Evolutionary conservation across 371 early-diverging fungal species (phyloP), one percentile per base, ranked within the genome.

Genomic region (Catenaria anguillulae): DNA sequence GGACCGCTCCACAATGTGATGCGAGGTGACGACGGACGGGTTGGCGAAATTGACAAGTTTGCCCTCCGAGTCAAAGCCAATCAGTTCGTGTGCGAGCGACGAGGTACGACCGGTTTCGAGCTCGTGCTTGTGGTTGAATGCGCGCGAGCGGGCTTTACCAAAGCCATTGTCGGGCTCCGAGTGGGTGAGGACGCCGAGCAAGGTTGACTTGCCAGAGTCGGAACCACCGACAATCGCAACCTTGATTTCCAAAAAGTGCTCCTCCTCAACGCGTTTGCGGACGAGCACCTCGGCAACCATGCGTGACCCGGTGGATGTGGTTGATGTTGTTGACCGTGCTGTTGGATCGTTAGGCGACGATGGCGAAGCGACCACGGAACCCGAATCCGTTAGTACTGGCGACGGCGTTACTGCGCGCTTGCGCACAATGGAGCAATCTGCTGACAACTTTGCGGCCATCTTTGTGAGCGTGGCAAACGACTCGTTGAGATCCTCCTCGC

Each of bases 101-200:
- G 90, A 89, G 5, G 90, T 92, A 36, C 88, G 75, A 15, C 95
- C 95, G 8, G 87, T 77, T 65, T 87, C 87, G 46, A 94, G 81
- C 65, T 94, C 95, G 68, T 94, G 95, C 50, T 84, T 82, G 72
- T 94, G 93, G 37, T 90, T 82, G 61, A 92, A 79, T 45, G 91
- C 69, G 67, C 84, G 87, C 26, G 91, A 70, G 4, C 93, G 69
- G n/a, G 92, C 84, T 61, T 84, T 81, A 8, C 95, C 95, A 36
- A 84, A 78, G 13, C 93, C 93, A 66, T 92, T 91, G 66, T 94
- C 95, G 12, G 78, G 73, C 33, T 85, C 84, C 33, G 85, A 84
- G 68, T 93, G 83, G 4, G 87, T 80, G 15, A 94, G 68, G 62
- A 84, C 83, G 1, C 91, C 90, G 21, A 94, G 71, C 29, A 92